Evolutionary conservation across 148 eudicot species (phyloP), one percentile per base, ranked within the genome.

Genomic region (Suaeda aralocaspica): DNA sequence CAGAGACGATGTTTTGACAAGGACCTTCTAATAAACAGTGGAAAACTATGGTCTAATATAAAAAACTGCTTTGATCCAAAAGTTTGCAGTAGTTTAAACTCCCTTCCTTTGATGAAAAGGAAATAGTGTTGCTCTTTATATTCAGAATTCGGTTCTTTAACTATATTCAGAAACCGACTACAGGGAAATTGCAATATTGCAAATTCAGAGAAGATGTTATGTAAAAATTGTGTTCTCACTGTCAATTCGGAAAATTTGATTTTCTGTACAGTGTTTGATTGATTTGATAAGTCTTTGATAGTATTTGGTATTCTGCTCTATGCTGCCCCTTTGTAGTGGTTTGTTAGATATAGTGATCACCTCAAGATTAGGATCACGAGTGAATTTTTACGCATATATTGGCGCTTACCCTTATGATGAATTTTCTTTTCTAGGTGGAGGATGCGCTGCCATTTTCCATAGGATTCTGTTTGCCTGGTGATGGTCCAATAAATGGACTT

Each of bases 361-460:
- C 19, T 28, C 18, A 16, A 36, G 68, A 44, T 45, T 2, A 34
- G 41, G 64, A 49, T 14, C 44, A 16, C 64, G 60, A 22, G 34
- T 25, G 50, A 64, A 26, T 49, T 1, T 31, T 26, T 15, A 7
- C n/a, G 66, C 41, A 58, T 68, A 19, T 51, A 28, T 9, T 52
- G 22, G 18, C 52, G 24, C 36, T 59, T 25, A 12, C 24, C 33
- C 69, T 15, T 44, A 58, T 73, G 57, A 68, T 56, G 21, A 56
- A 76, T 60, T 49, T 33, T 66, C 28, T 74, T 68, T 26, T 68
- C 42, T 88, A 91, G 99, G 90, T 91, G 59, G 89, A 86, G 75
- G 99, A 89, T 74, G 80, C 87, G 24, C 80, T 87, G 73, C 96
- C 99, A 55, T 95, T 89, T 79, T 83, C 90, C 33, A 77, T 95